Conservation (phyloP, 1,139 yeast genomes). For the Geotrichum europaeum region DNA sequence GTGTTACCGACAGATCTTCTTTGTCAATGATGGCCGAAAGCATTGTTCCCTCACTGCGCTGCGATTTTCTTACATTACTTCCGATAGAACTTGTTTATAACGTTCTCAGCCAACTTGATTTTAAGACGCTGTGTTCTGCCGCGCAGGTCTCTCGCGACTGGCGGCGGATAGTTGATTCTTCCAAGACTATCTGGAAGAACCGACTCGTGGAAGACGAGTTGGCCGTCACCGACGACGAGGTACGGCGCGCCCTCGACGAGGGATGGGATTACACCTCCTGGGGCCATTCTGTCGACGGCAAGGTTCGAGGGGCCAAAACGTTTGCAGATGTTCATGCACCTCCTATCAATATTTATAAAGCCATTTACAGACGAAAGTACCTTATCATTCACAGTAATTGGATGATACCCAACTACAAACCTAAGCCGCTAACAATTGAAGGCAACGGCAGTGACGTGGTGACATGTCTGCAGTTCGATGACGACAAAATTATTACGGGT, state of each 20-base stretch:
- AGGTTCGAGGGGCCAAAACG: background rate
- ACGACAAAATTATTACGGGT: conserved; percentile 85
- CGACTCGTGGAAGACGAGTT: conserved; percentile 33
- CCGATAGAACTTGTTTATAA: conserved; percentile 74
- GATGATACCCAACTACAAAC: conserved; percentile 71
- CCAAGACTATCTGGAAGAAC: conserved; percentile 41
- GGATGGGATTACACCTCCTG: conserved; percentile 36
- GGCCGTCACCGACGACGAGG: conserved; percentile 25
- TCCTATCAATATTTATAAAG: conserved; percentile 40
- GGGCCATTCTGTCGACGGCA: conserved; percentile 20
- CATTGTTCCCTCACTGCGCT: conserved; percentile 54
- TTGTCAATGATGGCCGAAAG: conserved; percentile 60
- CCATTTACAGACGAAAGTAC: conserved; percentile 59
- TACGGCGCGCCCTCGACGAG: conserved; percentile 30
- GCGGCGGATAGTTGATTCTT: conserved; percentile 55
- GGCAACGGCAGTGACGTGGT: conserved; percentile 85
- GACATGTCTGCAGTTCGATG: conserved; percentile 91
- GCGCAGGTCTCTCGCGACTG: conserved; percentile 65
- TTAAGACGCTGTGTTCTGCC: conserved; percentile 54
- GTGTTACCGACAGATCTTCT: conserved; percentile 47
- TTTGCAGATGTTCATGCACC: conserved; percentile 16
- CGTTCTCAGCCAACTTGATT: conserved; percentile 63
- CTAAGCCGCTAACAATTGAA: conserved; percentile 60
- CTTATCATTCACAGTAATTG: conserved; percentile 59
- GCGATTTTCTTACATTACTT: conserved; percentile 64